Evolutionary conservation across 495 filamentous ascomycete species (phyloP).

Genomic region (Lepidopterella palustris): DNA sequence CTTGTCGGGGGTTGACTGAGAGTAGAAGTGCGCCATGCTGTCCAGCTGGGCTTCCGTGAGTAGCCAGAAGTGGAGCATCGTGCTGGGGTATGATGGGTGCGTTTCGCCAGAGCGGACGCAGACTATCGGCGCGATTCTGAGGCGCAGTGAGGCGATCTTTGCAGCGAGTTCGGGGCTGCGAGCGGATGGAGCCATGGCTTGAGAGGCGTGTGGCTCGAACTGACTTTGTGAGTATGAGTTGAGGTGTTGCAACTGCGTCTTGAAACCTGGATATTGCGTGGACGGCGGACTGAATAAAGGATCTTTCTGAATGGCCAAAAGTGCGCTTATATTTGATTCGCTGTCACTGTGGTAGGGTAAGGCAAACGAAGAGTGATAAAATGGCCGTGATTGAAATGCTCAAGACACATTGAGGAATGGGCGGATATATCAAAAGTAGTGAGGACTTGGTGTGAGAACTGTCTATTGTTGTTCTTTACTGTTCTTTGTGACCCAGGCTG

Average conservation of each 20-base stretch:
- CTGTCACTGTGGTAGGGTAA: no score
- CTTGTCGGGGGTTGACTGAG: constrained; percentile 55
- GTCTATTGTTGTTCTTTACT: neutral
- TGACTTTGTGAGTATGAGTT: neutral
- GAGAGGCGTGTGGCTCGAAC: neutral
- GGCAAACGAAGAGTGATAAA: no score
- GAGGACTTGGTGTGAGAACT: neutral
- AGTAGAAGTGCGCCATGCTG: constrained; percentile 64
- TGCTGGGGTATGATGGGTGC: constrained; percentile 61
- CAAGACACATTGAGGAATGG: neutral
- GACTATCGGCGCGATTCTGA: constrained; percentile 52
- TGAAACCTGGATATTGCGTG: neutral
- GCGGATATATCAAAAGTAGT: neutral
- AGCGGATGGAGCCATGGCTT: neutral
- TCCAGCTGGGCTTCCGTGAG: constrained; percentile 67
- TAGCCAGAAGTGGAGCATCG: constrained; percentile 64
- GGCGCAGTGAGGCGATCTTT: constrained; percentile 33
- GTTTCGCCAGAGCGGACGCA: constrained; percentile 51
- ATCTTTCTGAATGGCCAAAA: no score
- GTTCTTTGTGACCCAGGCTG: no score
- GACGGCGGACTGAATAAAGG: no score
- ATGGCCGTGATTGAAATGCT: no score
- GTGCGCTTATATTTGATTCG: no score
- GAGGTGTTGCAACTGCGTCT: neutral
- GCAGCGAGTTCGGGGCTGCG: constrained; percentile 16